Evolutionary conservation across 2,329 filamentous ascomycete species (phyloP).

Genomic region (Elsinoe perseae): DNA sequence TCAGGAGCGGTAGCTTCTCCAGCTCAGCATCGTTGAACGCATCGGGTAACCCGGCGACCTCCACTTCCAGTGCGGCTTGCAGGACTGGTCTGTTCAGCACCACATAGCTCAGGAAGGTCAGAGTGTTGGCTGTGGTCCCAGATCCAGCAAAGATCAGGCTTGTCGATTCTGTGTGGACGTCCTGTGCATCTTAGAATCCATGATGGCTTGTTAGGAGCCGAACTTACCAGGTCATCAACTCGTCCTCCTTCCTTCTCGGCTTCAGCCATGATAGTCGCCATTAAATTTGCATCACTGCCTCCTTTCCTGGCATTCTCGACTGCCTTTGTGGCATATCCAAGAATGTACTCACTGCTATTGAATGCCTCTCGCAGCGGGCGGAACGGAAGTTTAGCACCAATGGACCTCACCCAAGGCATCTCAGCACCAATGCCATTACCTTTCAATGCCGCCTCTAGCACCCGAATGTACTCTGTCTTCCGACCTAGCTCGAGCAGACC

Average conservation of each 20-base stretch:
- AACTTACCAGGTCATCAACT: constrained; percentile 17
- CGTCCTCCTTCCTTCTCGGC: constrained; percentile 19
- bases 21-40: constrained; percentile 27
- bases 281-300: constrained; percentile 18
- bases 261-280: constrained; percentile 22
- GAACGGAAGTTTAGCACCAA: constrained; percentile 19
- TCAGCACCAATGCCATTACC: constrained; percentile 26
- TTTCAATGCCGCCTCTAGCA: constrained; percentile 24
- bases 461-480: constrained; percentile 25
- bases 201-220: neutral
- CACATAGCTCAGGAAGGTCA: constrained; percentile 20
- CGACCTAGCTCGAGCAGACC: constrained; percentile 30
- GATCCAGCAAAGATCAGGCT: constrained; percentile 25
- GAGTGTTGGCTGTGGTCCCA: constrained; percentile 22
- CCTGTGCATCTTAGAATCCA: constrained; percentile 4
- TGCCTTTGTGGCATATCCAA: constrained; percentile 20
- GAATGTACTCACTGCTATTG: constrained; percentile 20
- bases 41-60: constrained; percentile 16
- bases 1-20: constrained; percentile 39
- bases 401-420: constrained; percentile 22
- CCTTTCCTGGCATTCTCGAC: constrained; percentile 18
- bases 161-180: constrained; percentile 23
- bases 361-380: constrained; percentile 19
- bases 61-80: constrained; percentile 18
- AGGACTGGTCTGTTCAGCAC: constrained; percentile 17